phyloP scores from a whole-genome alignment of 1,139 yeast genomes.

The Hyphopichia fennica region DNA sequence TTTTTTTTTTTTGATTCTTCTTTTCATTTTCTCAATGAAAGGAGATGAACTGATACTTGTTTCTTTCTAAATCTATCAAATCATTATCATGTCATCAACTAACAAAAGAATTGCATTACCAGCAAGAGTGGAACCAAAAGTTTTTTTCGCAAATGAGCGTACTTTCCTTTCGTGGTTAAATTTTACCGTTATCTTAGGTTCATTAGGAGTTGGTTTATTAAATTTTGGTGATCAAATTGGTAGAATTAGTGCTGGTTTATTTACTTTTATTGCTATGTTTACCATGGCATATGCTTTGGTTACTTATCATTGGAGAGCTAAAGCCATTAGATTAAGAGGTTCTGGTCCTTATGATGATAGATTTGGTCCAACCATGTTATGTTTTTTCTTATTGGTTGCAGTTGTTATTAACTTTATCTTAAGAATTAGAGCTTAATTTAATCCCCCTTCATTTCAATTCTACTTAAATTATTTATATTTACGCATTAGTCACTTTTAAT shows the following conservation, averaged over 20 bases:
- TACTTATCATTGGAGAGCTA: conserved; percentile 99
- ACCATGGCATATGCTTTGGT: conserved; percentile 94
- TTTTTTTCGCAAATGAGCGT: conserved; percentile 97
- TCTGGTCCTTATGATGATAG: conserved; percentile 98
- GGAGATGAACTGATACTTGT: no score
- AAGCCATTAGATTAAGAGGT: conserved; percentile 95
- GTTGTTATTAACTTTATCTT: conserved; percentile 88
- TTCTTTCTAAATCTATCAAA: no score
- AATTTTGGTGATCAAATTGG: conserved; percentile 96
- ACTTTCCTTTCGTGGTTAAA: conserved; percentile 97
- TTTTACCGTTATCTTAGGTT: conserved; percentile 95
- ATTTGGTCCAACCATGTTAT: conserved; percentile 98
- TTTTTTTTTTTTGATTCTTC: no score
- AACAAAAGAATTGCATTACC: conserved; percentile 93
- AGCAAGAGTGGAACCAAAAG: conserved; percentile 97
- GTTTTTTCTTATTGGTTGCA: conserved; percentile 88
- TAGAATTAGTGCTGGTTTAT: conserved; percentile 87
- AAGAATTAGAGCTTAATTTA: conserved; percentile 61
- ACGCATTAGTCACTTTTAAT: no score
- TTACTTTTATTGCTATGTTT: conserved; percentile 94
- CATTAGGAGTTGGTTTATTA: conserved; percentile 90
- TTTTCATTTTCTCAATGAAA: no score
- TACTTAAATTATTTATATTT: neutral
- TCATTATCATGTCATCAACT: conserved; percentile 21
- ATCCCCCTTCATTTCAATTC: neutral